Base-by-base conservation (phyloP, 2,329 filamentous ascomycete genomes). In the Daldinia eschscholtzii region DNA sequence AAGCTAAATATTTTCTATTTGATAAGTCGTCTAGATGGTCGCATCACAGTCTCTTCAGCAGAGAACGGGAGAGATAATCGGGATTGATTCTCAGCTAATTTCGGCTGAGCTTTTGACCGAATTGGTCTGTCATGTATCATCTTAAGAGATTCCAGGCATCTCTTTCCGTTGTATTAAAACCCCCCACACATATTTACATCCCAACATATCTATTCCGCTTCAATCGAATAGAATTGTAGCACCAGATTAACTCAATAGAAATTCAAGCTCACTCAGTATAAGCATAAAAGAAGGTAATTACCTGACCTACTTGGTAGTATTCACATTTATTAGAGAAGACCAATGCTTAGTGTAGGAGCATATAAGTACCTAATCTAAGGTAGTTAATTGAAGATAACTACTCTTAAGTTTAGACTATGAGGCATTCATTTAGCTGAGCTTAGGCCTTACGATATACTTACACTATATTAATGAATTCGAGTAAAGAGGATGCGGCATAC, bases 1-100 rank as follows among this genome's bases (percentile, higher is more conserved):
- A 56, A 53, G 53, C 60, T 67, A 66, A 58, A 64, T 37, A 44
- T 67, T 61, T 66, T 69, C 67, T 69, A 57, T 26, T 58, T 50
- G 18, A 48, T 56, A 2, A 30, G 57, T 9, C 15, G 18, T 26
- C 20, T 5, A 15, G 26, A 59, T 58, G 55, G 60, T 26, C 12
- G 6, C 13, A 35, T 39, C 15, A 42, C 46, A 33, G 26, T 66
- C 20, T 56, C 15, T 18, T 50, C 15, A 4, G 30, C 12, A 35
- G 46, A 56, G 37, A 4, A 41, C 13, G 63, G 67, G 33, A 64
- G 48, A 52, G 41, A 53, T 26, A 15, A 15, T 57, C 56, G 59
- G 67, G 20, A 60, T 48, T 15, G 33, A 15, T 18, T 53, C 26
- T 23, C 2, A n/a, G 35, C 7, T 30, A 10, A 30, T 39, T 35